Evolutionary conservation across 345 rosid species (phyloP).

Genomic region (Sonneratia alba): DNA sequence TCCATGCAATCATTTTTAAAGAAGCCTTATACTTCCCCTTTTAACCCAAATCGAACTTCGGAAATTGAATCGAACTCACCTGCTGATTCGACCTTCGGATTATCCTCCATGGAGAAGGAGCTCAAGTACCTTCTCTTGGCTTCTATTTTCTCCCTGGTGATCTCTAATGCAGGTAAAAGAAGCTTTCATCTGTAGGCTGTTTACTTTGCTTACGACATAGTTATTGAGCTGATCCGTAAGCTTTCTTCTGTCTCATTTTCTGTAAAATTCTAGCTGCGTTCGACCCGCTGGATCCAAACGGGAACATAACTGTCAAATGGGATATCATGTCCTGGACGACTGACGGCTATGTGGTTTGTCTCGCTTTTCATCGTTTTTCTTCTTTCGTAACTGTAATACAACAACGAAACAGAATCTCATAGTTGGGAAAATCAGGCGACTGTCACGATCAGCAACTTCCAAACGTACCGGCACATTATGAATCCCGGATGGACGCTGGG

Average conservation of each 20-base stretch:
- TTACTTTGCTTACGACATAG: neutral
- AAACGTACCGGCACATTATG: slow-evolving; percentile 37
- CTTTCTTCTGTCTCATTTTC: neutral
- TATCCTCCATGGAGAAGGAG: neutral
- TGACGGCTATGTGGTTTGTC: slow-evolving; percentile 34
- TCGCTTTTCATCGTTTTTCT: neutral
- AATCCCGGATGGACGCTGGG: slow-evolving; percentile 44
- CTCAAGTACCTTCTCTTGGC: neutral
- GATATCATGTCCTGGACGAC: slow-evolving; percentile 39
- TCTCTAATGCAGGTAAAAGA: neutral
- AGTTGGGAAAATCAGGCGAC: slow-evolving; percentile 21
- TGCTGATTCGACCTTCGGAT: neutral
- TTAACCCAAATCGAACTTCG: neutral
- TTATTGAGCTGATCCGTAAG: neutral
- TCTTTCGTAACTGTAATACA: neutral
- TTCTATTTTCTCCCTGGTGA: neutral
- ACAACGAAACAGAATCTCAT: neutral
- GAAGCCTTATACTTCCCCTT: neutral
- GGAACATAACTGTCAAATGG: slow-evolving; percentile 40
- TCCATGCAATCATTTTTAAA: neutral
- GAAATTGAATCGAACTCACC: neutral
- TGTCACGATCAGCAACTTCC: slow-evolving; percentile 37
- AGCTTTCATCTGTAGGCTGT: neutral
- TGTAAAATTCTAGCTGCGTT: slow-evolving; percentile 23
- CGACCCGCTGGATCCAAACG: slow-evolving; percentile 36